Conservation (phyloP, 1,284 basidiomycete genomes). For the Uromyces viciae-fabae region DNA sequence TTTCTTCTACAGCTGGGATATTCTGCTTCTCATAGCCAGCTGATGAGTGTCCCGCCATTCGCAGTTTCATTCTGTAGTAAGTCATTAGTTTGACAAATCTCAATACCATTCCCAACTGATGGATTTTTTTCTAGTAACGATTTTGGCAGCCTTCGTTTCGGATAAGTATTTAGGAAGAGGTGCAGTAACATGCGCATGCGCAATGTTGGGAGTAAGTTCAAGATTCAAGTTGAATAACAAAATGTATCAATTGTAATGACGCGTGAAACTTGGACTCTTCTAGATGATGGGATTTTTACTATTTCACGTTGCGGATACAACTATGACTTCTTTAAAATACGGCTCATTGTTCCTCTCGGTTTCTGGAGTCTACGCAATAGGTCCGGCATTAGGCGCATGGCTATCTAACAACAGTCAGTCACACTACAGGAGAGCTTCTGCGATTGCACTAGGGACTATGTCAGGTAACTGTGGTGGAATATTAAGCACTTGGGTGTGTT, state of each 20-base stretch:
- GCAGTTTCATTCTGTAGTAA: not conserved
- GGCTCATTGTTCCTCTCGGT: constrained; percentile 23
- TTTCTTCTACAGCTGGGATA: not conserved
- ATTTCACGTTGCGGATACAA: not conserved
- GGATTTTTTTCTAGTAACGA: not conserved
- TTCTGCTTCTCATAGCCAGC: not conserved
- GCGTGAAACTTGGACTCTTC: not conserved
- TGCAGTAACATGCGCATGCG: not conserved
- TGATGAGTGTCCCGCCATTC: constrained; percentile 16
- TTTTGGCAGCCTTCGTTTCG: constrained; percentile 7
- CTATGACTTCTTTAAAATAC: not conserved
- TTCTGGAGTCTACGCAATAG: not conserved
- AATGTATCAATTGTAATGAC: not conserved
- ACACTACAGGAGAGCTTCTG: not conserved
- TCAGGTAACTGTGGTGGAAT: not conserved
- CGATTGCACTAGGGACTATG: constrained; percentile 14
- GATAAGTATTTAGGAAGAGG: constrained; percentile 8
- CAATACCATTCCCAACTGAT: not conserved
- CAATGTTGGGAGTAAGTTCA: not conserved
- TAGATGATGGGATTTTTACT: constrained; percentile 20
- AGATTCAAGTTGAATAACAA: not conserved
- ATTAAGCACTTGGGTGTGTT: constrained; percentile 25
- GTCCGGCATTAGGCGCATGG: constrained; percentile 7
- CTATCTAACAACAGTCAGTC: constrained; percentile 15
- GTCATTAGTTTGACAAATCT: not conserved